Base-by-base conservation (phyloP, 176 grass and related monocot species). In the Themeda triandra region DNA sequence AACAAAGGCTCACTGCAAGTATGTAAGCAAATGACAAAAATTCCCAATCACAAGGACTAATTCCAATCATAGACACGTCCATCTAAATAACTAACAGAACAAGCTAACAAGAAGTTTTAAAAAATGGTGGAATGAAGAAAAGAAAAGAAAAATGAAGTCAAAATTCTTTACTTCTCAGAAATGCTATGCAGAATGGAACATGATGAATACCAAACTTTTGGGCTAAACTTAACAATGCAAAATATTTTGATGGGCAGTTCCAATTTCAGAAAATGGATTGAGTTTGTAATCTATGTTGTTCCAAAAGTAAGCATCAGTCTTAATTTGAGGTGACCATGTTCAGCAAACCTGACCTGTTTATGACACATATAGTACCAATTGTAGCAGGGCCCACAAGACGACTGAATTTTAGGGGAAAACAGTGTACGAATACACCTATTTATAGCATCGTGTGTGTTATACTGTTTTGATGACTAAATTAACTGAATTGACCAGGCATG, bases 341-440 rank as follows among this genome's bases (percentile, higher is more conserved):
- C 45, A 6, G 27, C 1, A 71, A 64, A 56, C 6, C 27, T 15
- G 32, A 56, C 6, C 27, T 15, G 32, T 66, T 30, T 59, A 21
- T 25, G 65, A 76, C 8, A 35, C n/a, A 48, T 14, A 14, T 46
- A 48, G 42, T 48, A 6, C 45, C 48, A 19, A 51, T 7, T 51
- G 48, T 66, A 65, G 35, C 24, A 83, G 1, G 8, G 30, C 32
- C 33, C 33, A n/a, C 33, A 35, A 35, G 33, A 35, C 33, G 1
- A 2, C 33, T 35, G 33, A 35, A 35, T 35, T 35, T 35, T 5
- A 35, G 33, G 32, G 33, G 33, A 35, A 5, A 35, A n/a, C n/a
- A n/a, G n/a, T n/a, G n/a, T n/a, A n/a, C 29, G 6, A 69, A 42
- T 51, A 75, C 28, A 49, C 23, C 78, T 71, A 87, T 77, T 71